Base-by-base conservation (phyloP, 164 flowering plant species). In the Tetrastigma voinierianum region DNA sequence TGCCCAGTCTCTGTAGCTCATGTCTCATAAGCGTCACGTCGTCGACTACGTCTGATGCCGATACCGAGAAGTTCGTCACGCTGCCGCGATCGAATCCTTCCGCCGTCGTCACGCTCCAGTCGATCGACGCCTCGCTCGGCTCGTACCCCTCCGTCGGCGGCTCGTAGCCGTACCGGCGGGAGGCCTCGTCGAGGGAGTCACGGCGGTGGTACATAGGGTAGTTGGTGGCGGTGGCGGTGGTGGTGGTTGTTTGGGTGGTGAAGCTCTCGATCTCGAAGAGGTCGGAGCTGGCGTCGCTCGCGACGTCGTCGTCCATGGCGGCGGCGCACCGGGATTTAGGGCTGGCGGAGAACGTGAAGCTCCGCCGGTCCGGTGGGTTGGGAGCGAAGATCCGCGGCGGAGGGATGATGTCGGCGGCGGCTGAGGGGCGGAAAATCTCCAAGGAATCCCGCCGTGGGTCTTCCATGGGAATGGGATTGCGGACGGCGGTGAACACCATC, bases 91-190 rank as follows among this genome's bases (percentile, higher is more conserved):
- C 94, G 61, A 80, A 83, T 16, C 91, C 96, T 66, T 93, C 98
- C 0, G 95, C 96, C 2, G 98, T 93, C 0, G 90, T 86, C 47
- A 93, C 98, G 67, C 96, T 93, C 98, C 98, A 93, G 15, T 85
- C 90, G 8, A 93, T 78, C 74, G 96, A 90, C 1, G 78, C 96
- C 72, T 93, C 98, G 65, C 98, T 93, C 19, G 98, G 96, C 74
- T 84, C 96, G 65, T 90, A 93, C 15, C 86, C 78, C 61, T 90
- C 96, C 1, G 84, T 84, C 43, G 80, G 74, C n/a, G n/a, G n/a
- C n/a, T n/a, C n/a, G 9, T 57, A 53, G 14, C 40, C 40, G 48
- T 4, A 1, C 15, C 24, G 3, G 20, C 46, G 10, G 49, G 76
- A 54, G 14, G 70, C 77, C 23, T 85, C 93, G 20, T 90, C 93